These are phyloP conservation scores for Termitomyces sp. DNA, from an alignment of 768 basidiomycete genomes.

Conservation along the genomic window DNA sequence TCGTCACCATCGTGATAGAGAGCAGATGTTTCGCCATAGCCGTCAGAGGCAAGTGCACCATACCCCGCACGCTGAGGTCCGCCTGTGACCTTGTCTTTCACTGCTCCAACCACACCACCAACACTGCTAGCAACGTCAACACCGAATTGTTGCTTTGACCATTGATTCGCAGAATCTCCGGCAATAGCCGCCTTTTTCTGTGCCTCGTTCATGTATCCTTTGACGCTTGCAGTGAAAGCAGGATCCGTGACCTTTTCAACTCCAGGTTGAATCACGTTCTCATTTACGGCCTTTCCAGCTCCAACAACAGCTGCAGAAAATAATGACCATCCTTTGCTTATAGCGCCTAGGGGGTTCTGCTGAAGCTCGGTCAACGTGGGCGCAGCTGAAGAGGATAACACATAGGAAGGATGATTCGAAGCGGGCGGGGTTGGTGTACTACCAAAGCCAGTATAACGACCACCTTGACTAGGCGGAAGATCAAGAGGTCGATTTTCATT, in stretches of 20 bases:
- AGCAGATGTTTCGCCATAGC: conserved; percentile 52
- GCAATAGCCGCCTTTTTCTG: conserved; percentile 57
- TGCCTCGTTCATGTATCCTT: conserved; percentile 67
- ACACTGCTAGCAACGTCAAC: conserved; percentile 82
- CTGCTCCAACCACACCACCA: conserved; percentile 60
- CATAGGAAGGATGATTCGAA: conserved; percentile 60
- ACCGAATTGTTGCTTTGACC: conserved; percentile 73
- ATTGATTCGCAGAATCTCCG: conserved; percentile 65
- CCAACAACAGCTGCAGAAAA: conserved; percentile 81
- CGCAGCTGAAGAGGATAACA: conserved; percentile 72
- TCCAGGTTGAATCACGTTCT: conserved; percentile 88
- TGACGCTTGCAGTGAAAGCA: conserved; percentile 66
- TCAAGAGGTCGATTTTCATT: conserved; percentile 76
- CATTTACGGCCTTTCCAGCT: conserved; percentile 73
- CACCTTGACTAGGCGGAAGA: conserved; percentile 90
- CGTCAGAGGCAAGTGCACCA: conserved; percentile 38
- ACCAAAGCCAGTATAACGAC: conserved; percentile 90
- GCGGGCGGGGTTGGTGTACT: conserved; percentile 65
- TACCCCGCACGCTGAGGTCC: conserved; percentile 51
- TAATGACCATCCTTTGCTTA: conserved; percentile 95
- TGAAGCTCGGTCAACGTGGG: conserved; percentile 81
- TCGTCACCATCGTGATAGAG: conserved; percentile 63
- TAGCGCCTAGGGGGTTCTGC: conserved; percentile 77
- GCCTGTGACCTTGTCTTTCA: conserved; percentile 47
- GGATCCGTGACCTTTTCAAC: conserved; percentile 81